These are phyloP conservation scores for Sphagnurus paluster DNA, from an alignment of 1,284 basidiomycete species.

Conservation along the genomic window DNA sequence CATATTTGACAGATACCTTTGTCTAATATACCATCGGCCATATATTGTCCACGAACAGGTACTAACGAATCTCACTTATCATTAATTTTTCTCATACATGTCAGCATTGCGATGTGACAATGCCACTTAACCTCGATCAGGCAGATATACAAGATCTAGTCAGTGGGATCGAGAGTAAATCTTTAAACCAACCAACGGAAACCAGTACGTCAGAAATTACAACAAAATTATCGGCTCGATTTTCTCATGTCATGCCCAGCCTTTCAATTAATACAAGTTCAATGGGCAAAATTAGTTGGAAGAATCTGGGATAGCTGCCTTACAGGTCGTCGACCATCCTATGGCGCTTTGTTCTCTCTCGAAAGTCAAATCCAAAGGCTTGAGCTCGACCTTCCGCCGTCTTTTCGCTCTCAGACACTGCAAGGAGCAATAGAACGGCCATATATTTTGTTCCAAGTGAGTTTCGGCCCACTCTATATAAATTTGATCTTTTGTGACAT, in stretches of 20 bases:
- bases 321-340: slow-evolving; percentile 2
- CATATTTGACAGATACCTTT: slow-evolving; percentile 8
- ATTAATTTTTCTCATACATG: not conserved
- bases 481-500: not conserved
- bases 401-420: slow-evolving; percentile 10
- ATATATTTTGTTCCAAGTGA: slow-evolving; percentile 14
- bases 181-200: slow-evolving; percentile 11
- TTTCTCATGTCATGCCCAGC: slow-evolving; percentile 10
- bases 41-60: slow-evolving; percentile 17
- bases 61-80: not conserved
- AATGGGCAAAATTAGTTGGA: slow-evolving; percentile 17
- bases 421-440: slow-evolving; percentile 5
- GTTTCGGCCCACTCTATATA: not conserved
- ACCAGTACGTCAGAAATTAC: slow-evolving; percentile 6
- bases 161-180: not conserved
- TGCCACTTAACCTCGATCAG: slow-evolving; percentile 11
- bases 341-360: slow-evolving; percentile 7
- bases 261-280: slow-evolving; percentile 19
- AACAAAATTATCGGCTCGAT: not conserved
- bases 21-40: slow-evolving; percentile 12
- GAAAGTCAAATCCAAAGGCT: slow-evolving; percentile 15
- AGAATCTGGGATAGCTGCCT: slow-evolving; percentile 16
- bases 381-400: slow-evolving; percentile 14
- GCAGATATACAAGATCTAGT: not conserved
- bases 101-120: slow-evolving; percentile 13